Conservation (phyloP, 768 basidiomycete species). For the Hygrocybe coccinea region DNA sequence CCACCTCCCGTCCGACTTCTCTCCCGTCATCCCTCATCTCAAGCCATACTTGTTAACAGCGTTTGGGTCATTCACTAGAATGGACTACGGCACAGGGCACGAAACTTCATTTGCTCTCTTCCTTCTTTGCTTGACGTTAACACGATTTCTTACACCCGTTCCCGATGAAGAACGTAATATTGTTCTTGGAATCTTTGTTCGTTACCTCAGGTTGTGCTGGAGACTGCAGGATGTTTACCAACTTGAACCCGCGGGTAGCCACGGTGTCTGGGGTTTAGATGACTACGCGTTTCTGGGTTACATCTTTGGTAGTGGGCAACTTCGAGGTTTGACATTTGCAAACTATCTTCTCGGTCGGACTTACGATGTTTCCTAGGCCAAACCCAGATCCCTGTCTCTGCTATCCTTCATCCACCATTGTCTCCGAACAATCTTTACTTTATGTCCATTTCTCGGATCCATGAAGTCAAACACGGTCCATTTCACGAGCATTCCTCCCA, state of each 20-base stretch:
- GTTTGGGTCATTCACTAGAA: slow-evolving; percentile 84
- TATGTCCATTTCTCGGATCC: slow-evolving; percentile 71
- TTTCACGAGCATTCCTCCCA: slow-evolving; percentile 93
- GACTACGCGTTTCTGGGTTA: slow-evolving; percentile 88
- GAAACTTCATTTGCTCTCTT: slow-evolving; percentile 85
- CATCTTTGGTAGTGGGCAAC: slow-evolving; percentile 85
- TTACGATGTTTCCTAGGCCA: slow-evolving; percentile 44
- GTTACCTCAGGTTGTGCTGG: slow-evolving; percentile 82
- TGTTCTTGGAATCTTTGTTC: slow-evolving; percentile 59
- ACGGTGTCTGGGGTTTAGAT: slow-evolving; percentile 97
- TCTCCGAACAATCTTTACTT: slow-evolving; percentile 76
- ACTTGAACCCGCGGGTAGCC: slow-evolving; percentile 94
- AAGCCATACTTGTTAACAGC: slow-evolving; percentile 75
- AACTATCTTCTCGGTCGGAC: slow-evolving; percentile 6
- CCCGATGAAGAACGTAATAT: slow-evolving; percentile 58
- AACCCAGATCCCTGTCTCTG: slow-evolving; percentile 55
- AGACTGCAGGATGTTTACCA: slow-evolving; percentile 82
- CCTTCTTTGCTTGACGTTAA: slow-evolving; percentile 64
- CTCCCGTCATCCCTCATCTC: slow-evolving; percentile 53
- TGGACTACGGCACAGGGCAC: slow-evolving; percentile 98
- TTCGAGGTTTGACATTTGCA: slow-evolving; percentile 51
- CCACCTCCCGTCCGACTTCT: slow-evolving; percentile 45
- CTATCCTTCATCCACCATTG: slow-evolving; percentile 54
- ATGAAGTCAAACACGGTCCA: slow-evolving; percentile 77
- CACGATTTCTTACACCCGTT: slow-evolving; percentile 57